Conservation (phyloP, 495 filamentous ascomycete species). For the Wilcoxina mikolae region DNA sequence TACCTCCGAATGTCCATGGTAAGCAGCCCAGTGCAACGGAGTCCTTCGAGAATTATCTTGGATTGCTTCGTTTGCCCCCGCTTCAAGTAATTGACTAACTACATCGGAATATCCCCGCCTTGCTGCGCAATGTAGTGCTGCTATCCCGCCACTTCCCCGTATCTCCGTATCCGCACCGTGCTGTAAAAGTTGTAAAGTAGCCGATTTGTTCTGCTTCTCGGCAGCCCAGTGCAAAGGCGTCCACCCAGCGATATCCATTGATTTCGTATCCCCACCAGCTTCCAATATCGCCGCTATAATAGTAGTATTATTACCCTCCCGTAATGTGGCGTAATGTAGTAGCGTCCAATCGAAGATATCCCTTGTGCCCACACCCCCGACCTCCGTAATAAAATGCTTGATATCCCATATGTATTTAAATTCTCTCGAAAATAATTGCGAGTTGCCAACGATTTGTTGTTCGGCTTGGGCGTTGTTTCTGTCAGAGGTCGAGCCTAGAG, state of each 20-base stretch:
- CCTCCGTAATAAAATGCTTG: too few relatives aligned
- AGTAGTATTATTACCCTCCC: not conserved
- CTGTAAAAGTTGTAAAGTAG: not conserved
- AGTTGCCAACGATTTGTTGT: too few relatives aligned
- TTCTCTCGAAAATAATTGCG: too few relatives aligned
- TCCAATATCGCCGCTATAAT: too few relatives aligned
- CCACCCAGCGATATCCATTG: slow-evolving; percentile 4
- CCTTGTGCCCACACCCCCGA: not conserved
- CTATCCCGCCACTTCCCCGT: not conserved
- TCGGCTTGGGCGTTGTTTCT: too few relatives aligned
- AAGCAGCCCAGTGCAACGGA: slow-evolving; percentile 75
- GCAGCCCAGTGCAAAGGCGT: slow-evolving; percentile 3
- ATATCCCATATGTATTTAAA: too few relatives aligned
- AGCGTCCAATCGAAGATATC: not conserved
- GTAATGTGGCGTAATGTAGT: not conserved
- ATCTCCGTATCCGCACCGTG: not conserved
- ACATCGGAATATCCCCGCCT: not conserved
- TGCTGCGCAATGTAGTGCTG: slow-evolving; percentile 2
- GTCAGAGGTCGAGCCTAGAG: too few relatives aligned
- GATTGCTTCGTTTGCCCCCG: slow-evolving; percentile 2
- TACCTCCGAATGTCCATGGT: slow-evolving; percentile 66
- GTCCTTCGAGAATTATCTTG: slow-evolving; percentile 32
- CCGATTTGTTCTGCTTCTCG: not conserved
- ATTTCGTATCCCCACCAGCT: not conserved
- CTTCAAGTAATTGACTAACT: not conserved